These are phyloP conservation scores for Periconia sp. DNA, from an alignment of 2,329 filamentous ascomycete species.

Conservation along the genomic window DNA sequence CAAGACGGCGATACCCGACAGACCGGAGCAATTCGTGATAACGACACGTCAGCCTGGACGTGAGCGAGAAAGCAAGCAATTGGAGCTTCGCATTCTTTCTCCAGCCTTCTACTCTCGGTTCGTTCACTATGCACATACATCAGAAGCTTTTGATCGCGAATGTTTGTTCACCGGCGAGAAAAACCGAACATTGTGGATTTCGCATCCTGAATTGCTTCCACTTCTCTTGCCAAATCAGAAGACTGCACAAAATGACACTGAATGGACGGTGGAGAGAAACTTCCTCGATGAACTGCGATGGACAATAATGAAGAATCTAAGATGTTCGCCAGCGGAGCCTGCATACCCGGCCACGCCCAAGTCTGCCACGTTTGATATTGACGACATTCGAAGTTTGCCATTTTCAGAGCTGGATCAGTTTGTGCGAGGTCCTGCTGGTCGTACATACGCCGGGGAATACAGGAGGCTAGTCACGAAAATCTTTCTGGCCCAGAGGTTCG, in stretches of 20 bases:
- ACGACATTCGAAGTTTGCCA: conserved; percentile 46
- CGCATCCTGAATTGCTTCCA: conserved; percentile 59
- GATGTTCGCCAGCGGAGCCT: conserved; percentile 48
- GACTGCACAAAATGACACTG: conserved; percentile 47
- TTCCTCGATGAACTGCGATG: conserved; percentile 41
- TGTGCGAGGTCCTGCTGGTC: conserved; percentile 25
- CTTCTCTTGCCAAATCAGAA: conserved; percentile 23
- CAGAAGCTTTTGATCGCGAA: conserved; percentile 68
- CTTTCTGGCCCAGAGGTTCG: conserved; percentile 50
- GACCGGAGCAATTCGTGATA: conserved; percentile 20
- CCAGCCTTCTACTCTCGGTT: conserved; percentile 73
- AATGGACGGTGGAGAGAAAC: conserved; percentile 9
- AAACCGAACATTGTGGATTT: conserved; percentile 64
- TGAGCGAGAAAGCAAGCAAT: conserved; percentile 33
- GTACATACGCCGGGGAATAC: conserved; percentile 37
- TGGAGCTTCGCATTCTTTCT: conserved; percentile 66
- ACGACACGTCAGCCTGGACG: conserved; percentile 24
- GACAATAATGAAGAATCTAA: conserved; percentile 43
- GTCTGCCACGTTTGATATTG: conserved; percentile 17
- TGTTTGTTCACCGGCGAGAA: conserved; percentile 58
- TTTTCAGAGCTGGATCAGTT: conserved; percentile 50
- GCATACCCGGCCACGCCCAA: conserved; percentile 41
- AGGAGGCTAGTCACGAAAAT: conserved; percentile 46
- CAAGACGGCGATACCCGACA: conserved; percentile 54
- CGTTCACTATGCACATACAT: conserved; percentile 66